A percentile compares a stretch with the other conserved stretches of the same genome.
These are phyloP conservation scores for Sanghuangporus weigelae DNA, from an alignment of 1,284 basidiomycete species.

Conservation along the genomic window DNA sequence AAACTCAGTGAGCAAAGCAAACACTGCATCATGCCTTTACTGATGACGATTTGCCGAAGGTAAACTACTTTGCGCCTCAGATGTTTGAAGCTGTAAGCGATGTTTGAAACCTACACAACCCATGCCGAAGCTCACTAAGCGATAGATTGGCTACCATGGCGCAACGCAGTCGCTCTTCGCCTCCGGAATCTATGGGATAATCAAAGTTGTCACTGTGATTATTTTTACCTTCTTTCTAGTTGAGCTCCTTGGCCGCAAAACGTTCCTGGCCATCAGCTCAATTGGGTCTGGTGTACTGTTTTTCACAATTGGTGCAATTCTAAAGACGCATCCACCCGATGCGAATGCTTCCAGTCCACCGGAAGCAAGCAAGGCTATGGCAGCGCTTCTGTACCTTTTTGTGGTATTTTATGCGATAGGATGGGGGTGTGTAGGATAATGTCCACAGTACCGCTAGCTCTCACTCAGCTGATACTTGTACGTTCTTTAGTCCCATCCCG, in stretches of 20 bases:
- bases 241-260: slow-evolving; percentile 48
- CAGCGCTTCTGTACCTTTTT: slow-evolving; percentile 70
- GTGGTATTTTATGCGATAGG: slow-evolving; percentile 74
- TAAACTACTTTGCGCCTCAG: slow-evolving; percentile 67
- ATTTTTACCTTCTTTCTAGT: slow-evolving; percentile 57
- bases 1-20: slow-evolving; percentile 43
- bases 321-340: slow-evolving; percentile 65
- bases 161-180: slow-evolving; percentile 63
- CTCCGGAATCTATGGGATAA: slow-evolving; percentile 77
- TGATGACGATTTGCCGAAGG: not conserved
- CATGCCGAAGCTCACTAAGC: not conserved
- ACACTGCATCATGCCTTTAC: not conserved
- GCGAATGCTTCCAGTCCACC: slow-evolving; percentile 30
- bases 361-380: slow-evolving; percentile 61
- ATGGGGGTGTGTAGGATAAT: slow-evolving; percentile 54
- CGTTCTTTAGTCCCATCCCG: not conserved
- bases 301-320: slow-evolving; percentile 66
- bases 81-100: slow-evolving; percentile 59
- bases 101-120: slow-evolving; percentile 28
- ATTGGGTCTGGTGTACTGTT: slow-evolving; percentile 53
- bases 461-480: not conserved
- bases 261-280: slow-evolving; percentile 60
- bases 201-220: slow-evolving; percentile 68
- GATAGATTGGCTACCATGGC: slow-evolving; percentile 57
- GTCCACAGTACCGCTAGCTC: not conserved